Evolutionary conservation across 2,329 filamentous ascomycete genomes (phyloP).

Genomic region (Leptodontidium sp.): DNA sequence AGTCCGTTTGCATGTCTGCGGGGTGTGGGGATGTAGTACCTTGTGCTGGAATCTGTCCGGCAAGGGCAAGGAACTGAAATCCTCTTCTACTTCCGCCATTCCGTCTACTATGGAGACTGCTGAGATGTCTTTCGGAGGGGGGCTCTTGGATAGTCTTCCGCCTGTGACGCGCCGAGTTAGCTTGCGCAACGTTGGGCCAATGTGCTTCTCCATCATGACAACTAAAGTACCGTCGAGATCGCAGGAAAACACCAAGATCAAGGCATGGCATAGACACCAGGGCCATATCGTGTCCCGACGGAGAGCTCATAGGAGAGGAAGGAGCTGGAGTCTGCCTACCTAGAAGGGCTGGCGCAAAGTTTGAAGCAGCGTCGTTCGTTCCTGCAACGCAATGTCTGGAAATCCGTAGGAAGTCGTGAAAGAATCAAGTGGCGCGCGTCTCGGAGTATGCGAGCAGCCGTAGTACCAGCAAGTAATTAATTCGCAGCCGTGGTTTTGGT

Average conservation of each 20-base stretch:
- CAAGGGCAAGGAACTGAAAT: slow-evolving; percentile 81
- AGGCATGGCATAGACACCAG: not conserved
- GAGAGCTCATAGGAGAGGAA: not conserved
- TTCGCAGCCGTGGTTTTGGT: not conserved
- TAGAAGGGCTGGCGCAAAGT: slow-evolving; percentile 36
- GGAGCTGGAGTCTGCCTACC: slow-evolving; percentile 30
- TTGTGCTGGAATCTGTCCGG: slow-evolving; percentile 87
- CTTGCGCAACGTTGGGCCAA: slow-evolving; percentile 35
- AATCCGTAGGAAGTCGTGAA: slow-evolving; percentile 17
- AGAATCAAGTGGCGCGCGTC: slow-evolving; percentile 25
- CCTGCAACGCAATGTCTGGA: slow-evolving; percentile 21
- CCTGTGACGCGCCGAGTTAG: slow-evolving; percentile 43
- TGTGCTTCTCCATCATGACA: slow-evolving; percentile 35
- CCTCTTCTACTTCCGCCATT: slow-evolving; percentile 86
- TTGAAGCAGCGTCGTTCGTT: slow-evolving; percentile 28
- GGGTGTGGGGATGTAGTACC: slow-evolving; percentile 50
- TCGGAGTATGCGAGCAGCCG: slow-evolving; percentile 11
- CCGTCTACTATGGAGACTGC: slow-evolving; percentile 21
- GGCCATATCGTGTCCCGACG: slow-evolving; percentile 4
- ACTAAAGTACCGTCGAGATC: not conserved
- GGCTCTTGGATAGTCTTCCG: slow-evolving; percentile 34
- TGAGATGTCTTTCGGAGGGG: slow-evolving; percentile 21
- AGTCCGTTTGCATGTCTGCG: slow-evolving; percentile 31
- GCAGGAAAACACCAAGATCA: not conserved
- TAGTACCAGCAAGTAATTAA: not conserved